Evolutionary conservation across 1,139 yeast species (phyloP), one percentile per base, ranked within the genome.

Genomic region (Pichia kudriavzevii): DNA sequence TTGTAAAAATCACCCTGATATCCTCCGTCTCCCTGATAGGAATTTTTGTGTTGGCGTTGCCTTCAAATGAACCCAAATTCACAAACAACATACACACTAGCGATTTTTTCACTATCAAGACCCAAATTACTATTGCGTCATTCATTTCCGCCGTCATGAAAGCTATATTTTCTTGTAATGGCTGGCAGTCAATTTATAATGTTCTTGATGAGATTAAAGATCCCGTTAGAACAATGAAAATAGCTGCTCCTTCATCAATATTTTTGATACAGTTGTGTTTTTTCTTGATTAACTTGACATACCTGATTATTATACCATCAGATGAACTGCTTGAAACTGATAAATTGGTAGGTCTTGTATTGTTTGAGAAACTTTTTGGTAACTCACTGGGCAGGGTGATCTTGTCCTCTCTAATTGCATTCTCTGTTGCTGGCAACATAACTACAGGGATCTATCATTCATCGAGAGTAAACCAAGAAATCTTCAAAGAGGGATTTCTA

Each of bases 121-220:
- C 61, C 3, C 36, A 51, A 2, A 63, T 67, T 0, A 55, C 69
- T 2, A 42, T 66, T 1, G 53, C 74, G 0, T 60, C 69, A 1
- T 67, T 72, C 43, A 64, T 55, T 1, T 66, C 74, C 30, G 77
- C 78, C 1, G 59, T 74, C 12, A 63, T 75, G 24, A 71, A 73
- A 50, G 74, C 74, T 1, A 61, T 69, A 7, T 75, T 72, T 49
- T 72, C 79, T 2, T 67, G 68, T 40, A 61, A 69, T 5, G 82
- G 82, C 3, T 75, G 81, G 82, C 72, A 70, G 40, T 58, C 75
- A 4, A 75, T 73, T 2, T 79, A 73, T 43, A 67, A 73, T 6
- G 78, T 72, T 16, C 62, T 77, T 7, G 72, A 66, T 45, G 82
- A 75, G 47, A 68, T 75, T 25, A 66, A 64, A 38, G 71, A 75